Base-by-base conservation (phyloP, 2,329 filamentous ascomycete species). In the Neonectria punicea region DNA sequence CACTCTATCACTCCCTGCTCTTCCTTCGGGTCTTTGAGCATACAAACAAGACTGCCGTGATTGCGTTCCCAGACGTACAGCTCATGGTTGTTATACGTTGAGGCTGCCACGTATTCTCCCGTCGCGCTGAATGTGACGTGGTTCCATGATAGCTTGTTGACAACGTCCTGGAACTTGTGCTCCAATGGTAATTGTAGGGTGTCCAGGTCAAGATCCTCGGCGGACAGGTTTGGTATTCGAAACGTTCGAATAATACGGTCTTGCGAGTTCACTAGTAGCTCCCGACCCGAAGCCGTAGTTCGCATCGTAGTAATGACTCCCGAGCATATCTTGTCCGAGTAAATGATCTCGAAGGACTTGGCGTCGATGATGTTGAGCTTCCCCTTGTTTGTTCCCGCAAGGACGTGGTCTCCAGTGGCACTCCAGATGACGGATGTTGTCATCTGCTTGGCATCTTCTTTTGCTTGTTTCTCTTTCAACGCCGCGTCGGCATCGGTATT, bases 41-140 rank as follows among this genome's bases (percentile, higher is more conserved):
- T 99, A 79, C 97, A 97, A 58, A 98, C 94, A 62, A 99, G 83
- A 79, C 93, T 97, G 55, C 96, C 96, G 74, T 97, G 93, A 61
- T 91, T 92, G 59, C 96, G 90, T 81, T 99, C 96, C 96, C 95
- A 98, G 30, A 98, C 94, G 80, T 98, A 98, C 68, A 99, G 92
- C 80, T 99, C 95, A 74, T 98, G 94, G 75, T 99, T 99, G 85
- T 98, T 98, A 79, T 94, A 97, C 2, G 96, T 98, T 28, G 94
- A 97, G 0, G 97, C 96, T 25, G 94, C 94, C 44, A 99, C 94
- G 77, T 98, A 98, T 80, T 99, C 96, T 57, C 94, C 94, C 0
- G 93, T 96, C 1, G 93, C 92, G 75, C 93, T 97, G 78, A 99
- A 98, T 0, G 94, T 94, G 63, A 97, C 94, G 75, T 98, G 94